These are phyloP conservation scores for Ceratocystis huliohia DNA, from an alignment of 2,329 filamentous ascomycete species.

Conservation along the genomic window DNA sequence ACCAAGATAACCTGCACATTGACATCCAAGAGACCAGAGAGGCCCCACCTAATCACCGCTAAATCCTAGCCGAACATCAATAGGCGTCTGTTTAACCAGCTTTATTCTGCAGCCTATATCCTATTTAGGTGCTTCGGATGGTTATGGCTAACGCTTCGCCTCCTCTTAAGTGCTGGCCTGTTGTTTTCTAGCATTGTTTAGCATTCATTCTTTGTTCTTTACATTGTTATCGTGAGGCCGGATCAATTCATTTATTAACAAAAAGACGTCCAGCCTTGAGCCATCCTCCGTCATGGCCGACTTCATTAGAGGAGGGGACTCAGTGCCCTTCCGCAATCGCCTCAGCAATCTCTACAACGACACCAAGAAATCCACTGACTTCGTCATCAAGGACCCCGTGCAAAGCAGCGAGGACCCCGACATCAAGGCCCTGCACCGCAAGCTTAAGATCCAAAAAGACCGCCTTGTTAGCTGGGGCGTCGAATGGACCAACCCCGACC, in stretches of 20 bases:
- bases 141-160: background rate
- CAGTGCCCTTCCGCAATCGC: slow-evolving; percentile 18
- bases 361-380: slow-evolving; percentile 65
- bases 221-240: background rate
- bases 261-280: background rate
- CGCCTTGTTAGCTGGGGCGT: slow-evolving; percentile 66
- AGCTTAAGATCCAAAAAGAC: slow-evolving; percentile 69
- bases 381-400: slow-evolving; percentile 51
- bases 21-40: background rate
- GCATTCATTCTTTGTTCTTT: background rate
- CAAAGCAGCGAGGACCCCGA: slow-evolving; percentile 55
- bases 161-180: background rate
- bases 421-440: slow-evolving; percentile 58
- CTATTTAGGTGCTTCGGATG: background rate
- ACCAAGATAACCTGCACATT: slow-evolving; percentile 7
- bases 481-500: slow-evolving; percentile 62
- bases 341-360: slow-evolving; percentile 67
- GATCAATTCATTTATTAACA: background rate
- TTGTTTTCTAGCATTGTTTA: background rate
- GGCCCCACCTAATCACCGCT: background rate
- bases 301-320: slow-evolving; percentile 13
- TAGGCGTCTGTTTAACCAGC: slow-evolving; percentile 5
- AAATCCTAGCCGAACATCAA: background rate
- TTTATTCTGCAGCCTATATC: slow-evolving; percentile 5
- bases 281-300: slow-evolving; percentile 11